Base-by-base conservation (phyloP, 352 stramenopile species). In the Globisporangium orthogonon region DNA sequence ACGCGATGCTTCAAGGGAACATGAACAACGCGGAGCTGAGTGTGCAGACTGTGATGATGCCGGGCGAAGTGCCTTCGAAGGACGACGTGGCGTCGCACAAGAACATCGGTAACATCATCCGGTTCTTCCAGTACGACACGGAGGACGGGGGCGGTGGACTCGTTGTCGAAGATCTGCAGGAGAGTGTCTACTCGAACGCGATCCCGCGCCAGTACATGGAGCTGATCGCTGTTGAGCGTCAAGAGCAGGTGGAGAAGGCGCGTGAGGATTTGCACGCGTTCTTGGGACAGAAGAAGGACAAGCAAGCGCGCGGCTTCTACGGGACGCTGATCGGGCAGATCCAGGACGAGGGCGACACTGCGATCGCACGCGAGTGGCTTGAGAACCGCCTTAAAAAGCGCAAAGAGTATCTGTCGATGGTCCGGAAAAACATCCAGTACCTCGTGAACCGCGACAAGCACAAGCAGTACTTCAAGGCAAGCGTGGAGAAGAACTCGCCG, bases 401-500 rank as follows among this genome's bases (percentile, higher is more conserved):
- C 10, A 88, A 90, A 31, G 83, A 94, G 39, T 95, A 95, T 61
- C 69, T 95, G n/a, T 57, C 78, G 7, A 71, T 89, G 63, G 60
- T 94, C 5, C 78, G 82, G 2, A 84, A 90, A 62, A 92, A 93
- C 49, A 88, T 92, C 37, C 86, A 95, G 58, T 90, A 89, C 41
- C 52, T 92, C 30, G 83, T 95, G 33, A 89, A 91, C 45, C 83
- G 83, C 18, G 83, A 94, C 67, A 94, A 94, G 56, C 78, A 95
- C 75, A 93, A 93, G 52, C 76, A 86, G 51, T 93, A 94, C 46
- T 95, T 95, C 70, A 95, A 95, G 63, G 82, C 86, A 4, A 94
- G 83, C 54, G 80, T 93, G 15, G 86, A 92, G 60, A 95, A 93
- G 53, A 94, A 94, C 53, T 89, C 77, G 15, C 59, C 73, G 0